Conservation (phyloP, 768 basidiomycete species). For the Ephemerocybe angulata region DNA sequence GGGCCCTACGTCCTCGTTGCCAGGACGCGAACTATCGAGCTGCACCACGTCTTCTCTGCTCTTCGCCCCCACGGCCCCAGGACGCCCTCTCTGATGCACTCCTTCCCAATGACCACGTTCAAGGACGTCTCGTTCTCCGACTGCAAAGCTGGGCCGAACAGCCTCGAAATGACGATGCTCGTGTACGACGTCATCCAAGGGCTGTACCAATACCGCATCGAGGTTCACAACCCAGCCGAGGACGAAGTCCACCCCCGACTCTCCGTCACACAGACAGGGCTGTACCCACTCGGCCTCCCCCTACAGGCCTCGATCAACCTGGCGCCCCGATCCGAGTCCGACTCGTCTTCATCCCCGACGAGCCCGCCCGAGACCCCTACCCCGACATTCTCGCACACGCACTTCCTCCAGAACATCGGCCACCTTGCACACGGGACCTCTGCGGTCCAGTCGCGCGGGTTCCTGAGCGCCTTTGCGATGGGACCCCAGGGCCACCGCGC, state of each 20-base stretch:
- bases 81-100: slow-evolving; percentile 12
- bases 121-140: slow-evolving; percentile 43
- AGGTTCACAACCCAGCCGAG: slow-evolving; percentile 13
- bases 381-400: slow-evolving; percentile 6
- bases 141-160: slow-evolving; percentile 8
- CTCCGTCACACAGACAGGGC: slow-evolving; percentile 42
- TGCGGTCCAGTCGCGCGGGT: slow-evolving; percentile 33
- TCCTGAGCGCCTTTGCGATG: slow-evolving; percentile 48
- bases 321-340: not conserved
- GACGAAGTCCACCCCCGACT: slow-evolving; percentile 3
- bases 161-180: slow-evolving; percentile 35
- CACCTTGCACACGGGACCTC: slow-evolving; percentile 5
- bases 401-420: slow-evolving; percentile 1
- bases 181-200: slow-evolving; percentile 45
- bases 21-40: slow-evolving; percentile 48
- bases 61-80: slow-evolving; percentile 9
- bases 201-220: slow-evolving; percentile 46
- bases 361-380: slow-evolving; percentile 6
- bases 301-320: slow-evolving; percentile 10
- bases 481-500: slow-evolving; percentile 48
- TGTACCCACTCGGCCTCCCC: slow-evolving; percentile 38
- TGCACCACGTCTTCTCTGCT: slow-evolving; percentile 31
- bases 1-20: slow-evolving; percentile 51
- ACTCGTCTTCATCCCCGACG: too few species aligned
- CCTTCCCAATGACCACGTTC: slow-evolving; percentile 33